phyloP scores from a whole-genome alignment of 164 flowering plant genomes.

The Piper betle region DNA sequence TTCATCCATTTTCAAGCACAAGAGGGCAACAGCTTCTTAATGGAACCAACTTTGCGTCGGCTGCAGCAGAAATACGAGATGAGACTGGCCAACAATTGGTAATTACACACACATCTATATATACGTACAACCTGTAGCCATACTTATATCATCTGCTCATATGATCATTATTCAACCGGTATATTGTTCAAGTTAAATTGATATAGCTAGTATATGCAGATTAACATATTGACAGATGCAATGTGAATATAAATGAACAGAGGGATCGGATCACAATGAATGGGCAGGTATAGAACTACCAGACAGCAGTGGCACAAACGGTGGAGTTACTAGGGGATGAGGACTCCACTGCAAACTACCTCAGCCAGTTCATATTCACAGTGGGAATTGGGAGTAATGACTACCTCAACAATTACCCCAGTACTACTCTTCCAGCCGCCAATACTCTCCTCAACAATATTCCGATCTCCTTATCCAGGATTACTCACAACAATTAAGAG shows the following conservation, averaged over 20 bases:
- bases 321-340: constrained; percentile 38
- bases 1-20: constrained; percentile 30
- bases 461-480: constrained; percentile 52
- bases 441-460: constrained; percentile 45
- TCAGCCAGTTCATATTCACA: constrained; percentile 19
- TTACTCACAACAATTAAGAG: constrained; percentile 40
- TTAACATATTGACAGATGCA: too few relatives aligned
- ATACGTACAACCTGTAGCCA: too few relatives aligned
- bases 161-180: too few relatives aligned
- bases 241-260: too few relatives aligned
- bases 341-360: constrained; percentile 16
- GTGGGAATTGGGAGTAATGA: constrained; percentile 46
- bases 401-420: constrained; percentile 46
- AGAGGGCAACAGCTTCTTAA: constrained; percentile 26
- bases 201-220: too few relatives aligned
- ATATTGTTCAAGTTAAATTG: too few relatives aligned
- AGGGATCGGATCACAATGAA: constrained; percentile 25
- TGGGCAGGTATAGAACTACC: constrained; percentile 49
- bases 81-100: constrained; percentile 58
- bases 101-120: constrained; percentile 3
- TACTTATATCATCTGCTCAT: too few relatives aligned
- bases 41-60: constrained; percentile 46
- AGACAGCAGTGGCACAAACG: constrained; percentile 27
- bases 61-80: constrained; percentile 51
- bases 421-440: constrained; percentile 37